Evolutionary conservation across 306 rosid genomes (phyloP), one percentile per base, ranked within the genome.

Genomic region (Prunus dulcis): DNA sequence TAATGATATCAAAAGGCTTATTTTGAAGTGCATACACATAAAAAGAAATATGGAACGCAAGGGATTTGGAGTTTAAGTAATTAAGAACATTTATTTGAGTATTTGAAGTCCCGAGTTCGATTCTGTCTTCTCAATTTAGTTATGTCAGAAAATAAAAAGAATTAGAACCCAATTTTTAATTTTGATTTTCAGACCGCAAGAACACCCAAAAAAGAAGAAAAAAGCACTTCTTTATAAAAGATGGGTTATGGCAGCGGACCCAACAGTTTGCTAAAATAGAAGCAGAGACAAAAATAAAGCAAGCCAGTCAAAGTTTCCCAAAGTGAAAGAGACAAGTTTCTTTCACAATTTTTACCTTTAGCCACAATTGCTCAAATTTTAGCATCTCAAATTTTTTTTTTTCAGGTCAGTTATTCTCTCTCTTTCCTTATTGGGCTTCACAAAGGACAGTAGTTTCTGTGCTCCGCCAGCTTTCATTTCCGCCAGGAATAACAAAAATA

Each of bases 381-480:
- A 32, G 27, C 10, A 23, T 8, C 46, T 64, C 32, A 9, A 12
- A 12, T 1, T 47, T 47, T 47, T 12, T 9, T 13, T 13, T 7
- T 2, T 69, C 60, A n/a, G 3, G 1, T n/a, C 49, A 15, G 32
- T 55, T 38, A 55, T 52, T 57, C 55, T 8, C 51, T 67, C 69
- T 71, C 65, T 75, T 81, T 75, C 88, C 67, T 74, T 79, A 20
- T 74, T 80, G 81, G 77, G 61, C 76, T 74, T 72, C 68, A 72
- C 66, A 76, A 79, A 72, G 74, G 77, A 82, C 88, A 69, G 72
- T 76, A 75, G 76, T 68, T 83, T 79, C 86, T 84, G 81, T 45
- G 53, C 74, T 70, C 69, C 76, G 70, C 81, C 88, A 80, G 74
- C 84, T 82, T 77, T 84, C 88, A 67, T 74, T 78, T 82, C 50